Base-by-base conservation (phyloP, 1,284 basidiomycete genomes). In the Ustilago tritici region DNA sequence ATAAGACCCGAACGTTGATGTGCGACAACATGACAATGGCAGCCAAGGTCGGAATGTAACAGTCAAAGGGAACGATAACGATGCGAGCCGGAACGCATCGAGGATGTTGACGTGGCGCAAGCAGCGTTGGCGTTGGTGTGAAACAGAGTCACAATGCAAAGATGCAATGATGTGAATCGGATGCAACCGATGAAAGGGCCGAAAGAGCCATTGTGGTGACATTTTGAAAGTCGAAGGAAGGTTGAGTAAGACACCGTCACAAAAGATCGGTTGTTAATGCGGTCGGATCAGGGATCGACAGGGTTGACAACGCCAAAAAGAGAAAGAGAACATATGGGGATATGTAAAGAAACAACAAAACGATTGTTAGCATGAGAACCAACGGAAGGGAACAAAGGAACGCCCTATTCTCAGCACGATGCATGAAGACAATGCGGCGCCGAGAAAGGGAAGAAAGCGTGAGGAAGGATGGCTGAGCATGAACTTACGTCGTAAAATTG, bases 401-500 rank as follows among this genome's bases (percentile, higher is more conserved):
- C 9, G 35, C 32, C 56, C n/a, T 32, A 34, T 19, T n/a, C 31
- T 17, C 7, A 9, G 56, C 28, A 32, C 4, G 7, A 36, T 32
- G 56, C 41, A 46, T 11, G 15, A 43, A 43, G 23, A 4, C 7
- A 11, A 35, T 17, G 32, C 19, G 31, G n/a, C 28, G 9, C 11
- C 15, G 10, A 49, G 41, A 36, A 31, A n/a, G 17, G 34, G 11
- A 8, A 17, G n/a, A 5, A 36, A 53, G 19, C 8, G 36, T 36
- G 53, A 23, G 5, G 28, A 32, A 50, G 49, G 9, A 31, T 31
- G 28, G 28, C 31, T 12, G 49, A 28, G 49, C 14, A 12, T 32
- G 28, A 32, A 74, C 78, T 61, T 61, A 79, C 78, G 54, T 83
- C 70, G 68, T 83, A 83, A 63, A 83, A 83, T n/a, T 83, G 70